These are phyloP conservation scores for Coemansia sp. DNA, from an alignment of 192 early-diverging fungal species.

Conservation along the genomic window DNA sequence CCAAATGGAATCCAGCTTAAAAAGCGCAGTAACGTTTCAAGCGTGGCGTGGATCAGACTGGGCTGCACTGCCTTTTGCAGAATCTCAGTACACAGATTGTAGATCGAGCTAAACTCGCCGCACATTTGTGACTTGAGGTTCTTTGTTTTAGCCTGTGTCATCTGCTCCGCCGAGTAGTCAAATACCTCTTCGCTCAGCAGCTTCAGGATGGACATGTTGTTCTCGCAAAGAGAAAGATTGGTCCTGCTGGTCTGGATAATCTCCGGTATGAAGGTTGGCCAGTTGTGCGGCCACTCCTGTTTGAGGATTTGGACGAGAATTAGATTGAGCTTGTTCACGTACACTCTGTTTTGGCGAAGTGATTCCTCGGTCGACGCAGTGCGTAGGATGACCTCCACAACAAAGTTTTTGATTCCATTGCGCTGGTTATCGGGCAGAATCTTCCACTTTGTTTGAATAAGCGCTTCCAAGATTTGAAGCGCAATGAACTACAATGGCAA, in stretches of 20 bases:
- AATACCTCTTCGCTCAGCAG: slow-evolving; percentile 99
- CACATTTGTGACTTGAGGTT: slow-evolving; percentile 95
- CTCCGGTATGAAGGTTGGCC: slow-evolving; percentile 98
- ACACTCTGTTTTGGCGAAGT: slow-evolving; percentile 72
- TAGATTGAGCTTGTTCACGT: slow-evolving; percentile 90
- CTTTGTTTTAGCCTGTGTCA: slow-evolving; percentile 94
- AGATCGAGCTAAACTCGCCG: slow-evolving; percentile 92
- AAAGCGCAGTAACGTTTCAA: slow-evolving; percentile 94
- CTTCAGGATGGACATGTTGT: slow-evolving; percentile 99
- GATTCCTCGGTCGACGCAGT: slow-evolving; percentile 83
- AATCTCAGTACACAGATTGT: slow-evolving; percentile 92
- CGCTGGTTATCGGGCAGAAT: slow-evolving; percentile 81
- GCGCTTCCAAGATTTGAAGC: slow-evolving; percentile 88
- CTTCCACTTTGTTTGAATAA: slow-evolving; percentile 98
- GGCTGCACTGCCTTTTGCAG: slow-evolving; percentile 89
- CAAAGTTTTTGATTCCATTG: slow-evolving; percentile 88
- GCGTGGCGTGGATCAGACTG: slow-evolving; percentile 85
- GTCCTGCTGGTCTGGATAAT: slow-evolving; percentile 93
- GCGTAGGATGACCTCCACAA: slow-evolving; percentile 90
- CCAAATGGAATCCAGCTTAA: slow-evolving; percentile 98
- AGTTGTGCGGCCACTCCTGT: slow-evolving; percentile 99
- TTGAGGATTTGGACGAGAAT: slow-evolving; percentile 98
- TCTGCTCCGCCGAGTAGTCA: slow-evolving; percentile 97
- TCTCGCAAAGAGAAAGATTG: slow-evolving; percentile 93
- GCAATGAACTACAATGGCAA: slow-evolving; percentile 76